Percentiles rank a stretch among this genome's conserved stretches.
These are phyloP conservation scores for Neocatenulostroma microsporum DNA, from an alignment of 2,329 filamentous ascomycete species.

Conservation along the genomic window DNA sequence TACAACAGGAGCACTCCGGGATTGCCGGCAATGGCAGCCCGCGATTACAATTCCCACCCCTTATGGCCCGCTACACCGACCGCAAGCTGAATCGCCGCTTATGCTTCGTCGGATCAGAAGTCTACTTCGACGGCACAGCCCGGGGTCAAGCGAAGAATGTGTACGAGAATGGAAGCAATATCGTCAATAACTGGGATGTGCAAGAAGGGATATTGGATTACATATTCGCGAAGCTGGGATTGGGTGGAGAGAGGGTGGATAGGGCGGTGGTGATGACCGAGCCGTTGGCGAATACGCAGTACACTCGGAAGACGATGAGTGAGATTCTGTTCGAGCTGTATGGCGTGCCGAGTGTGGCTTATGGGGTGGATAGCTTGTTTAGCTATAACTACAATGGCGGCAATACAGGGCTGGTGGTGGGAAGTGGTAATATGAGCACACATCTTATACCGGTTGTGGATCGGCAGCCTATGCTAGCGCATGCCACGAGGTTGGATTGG, in stretches of 20 bases:
- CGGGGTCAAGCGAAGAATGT: constrained; percentile 82
- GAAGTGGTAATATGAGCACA: constrained; percentile 86
- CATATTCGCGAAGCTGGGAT: constrained; percentile 84
- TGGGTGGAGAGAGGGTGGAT: constrained; percentile 70
- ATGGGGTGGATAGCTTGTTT: constrained; percentile 94
- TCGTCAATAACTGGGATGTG: constrained; percentile 96
- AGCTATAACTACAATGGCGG: constrained; percentile 91
- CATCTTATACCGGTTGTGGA: constrained; percentile 92
- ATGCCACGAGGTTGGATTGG: constrained; percentile 89
- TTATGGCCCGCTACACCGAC: constrained; percentile 92
- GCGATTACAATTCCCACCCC: constrained; percentile 70
- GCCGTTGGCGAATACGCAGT: constrained; percentile 81
- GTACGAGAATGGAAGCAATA: constrained; percentile 82
- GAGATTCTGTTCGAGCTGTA: constrained; percentile 98
- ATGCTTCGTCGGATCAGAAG: constrained; percentile 84
- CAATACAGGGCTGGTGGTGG: constrained; percentile 77
- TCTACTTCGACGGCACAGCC: constrained; percentile 89
- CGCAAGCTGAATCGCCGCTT: constrained; percentile 88
- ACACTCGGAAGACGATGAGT: constrained; percentile 76
- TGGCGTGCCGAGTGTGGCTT: constrained; percentile 77
- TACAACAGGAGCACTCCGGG: too few relatives aligned
- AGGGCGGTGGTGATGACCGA: constrained; percentile 93
- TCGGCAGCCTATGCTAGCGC: constrained; percentile 71
- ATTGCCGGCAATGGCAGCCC: too few relatives aligned
- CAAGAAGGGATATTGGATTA: constrained; percentile 95